Evolutionary conservation across 2,329 filamentous ascomycete genomes (phyloP).

Genomic region (Phialophora macrospora): DNA sequence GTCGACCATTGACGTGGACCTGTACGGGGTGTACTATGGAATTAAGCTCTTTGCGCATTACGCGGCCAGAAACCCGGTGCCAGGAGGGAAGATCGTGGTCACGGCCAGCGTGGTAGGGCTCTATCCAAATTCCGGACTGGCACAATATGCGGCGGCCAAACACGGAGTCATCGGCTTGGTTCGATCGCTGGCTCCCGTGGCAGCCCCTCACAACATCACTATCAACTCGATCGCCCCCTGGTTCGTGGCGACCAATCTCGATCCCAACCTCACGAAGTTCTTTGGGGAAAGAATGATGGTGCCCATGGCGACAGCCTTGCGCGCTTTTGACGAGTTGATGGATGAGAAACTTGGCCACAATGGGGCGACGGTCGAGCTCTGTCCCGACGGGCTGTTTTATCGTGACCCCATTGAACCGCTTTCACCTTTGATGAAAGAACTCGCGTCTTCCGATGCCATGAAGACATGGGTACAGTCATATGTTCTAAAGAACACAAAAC

Average conservation of each 20-base stretch:
- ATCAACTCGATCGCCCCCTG: conserved; percentile 45
- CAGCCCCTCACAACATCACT: conserved; percentile 33
- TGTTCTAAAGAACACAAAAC: too few relatives aligned
- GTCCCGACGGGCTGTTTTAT: too few relatives aligned
- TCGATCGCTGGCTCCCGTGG: conserved; percentile 12
- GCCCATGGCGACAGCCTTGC: conserved; percentile 20
- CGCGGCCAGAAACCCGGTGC: conserved; percentile 51
- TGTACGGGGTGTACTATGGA: conserved; percentile 46
- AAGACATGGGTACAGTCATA: too few relatives aligned
- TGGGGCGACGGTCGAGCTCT: too few relatives aligned
- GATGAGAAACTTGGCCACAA: background rate
- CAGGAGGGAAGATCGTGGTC: conserved; percentile 53
- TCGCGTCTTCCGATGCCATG: too few relatives aligned
- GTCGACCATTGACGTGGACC: conserved; percentile 15
- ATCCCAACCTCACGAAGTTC: conserved; percentile 1
- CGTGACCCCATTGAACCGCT: too few relatives aligned
- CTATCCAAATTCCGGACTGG: conserved; percentile 43
- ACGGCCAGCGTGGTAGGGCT: conserved; percentile 53
- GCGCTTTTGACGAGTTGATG: conserved; percentile 13
- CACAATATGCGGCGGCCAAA: conserved; percentile 48
- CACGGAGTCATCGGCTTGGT: conserved; percentile 58
- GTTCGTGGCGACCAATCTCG: conserved; percentile 40
- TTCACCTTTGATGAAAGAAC: too few relatives aligned
- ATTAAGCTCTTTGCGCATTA: conserved; percentile 59
- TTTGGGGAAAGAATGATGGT: conserved; percentile 18